phyloP scores from a whole-genome alignment of 106 monocot species.

The Allium fistulosum region DNA sequence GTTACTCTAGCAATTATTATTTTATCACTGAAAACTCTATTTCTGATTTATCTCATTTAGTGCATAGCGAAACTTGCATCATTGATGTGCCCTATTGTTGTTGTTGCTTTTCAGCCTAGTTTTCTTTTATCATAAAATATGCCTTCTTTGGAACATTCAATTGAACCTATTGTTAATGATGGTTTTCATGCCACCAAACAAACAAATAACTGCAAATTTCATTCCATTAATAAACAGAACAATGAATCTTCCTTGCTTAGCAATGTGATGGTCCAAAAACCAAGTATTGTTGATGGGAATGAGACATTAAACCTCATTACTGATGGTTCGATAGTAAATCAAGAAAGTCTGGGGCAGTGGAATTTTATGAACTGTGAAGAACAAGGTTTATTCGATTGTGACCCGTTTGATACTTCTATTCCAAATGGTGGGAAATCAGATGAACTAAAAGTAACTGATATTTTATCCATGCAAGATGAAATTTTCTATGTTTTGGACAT shows the following conservation, averaged over 20 bases:
- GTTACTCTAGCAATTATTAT: background rate
- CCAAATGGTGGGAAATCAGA: conserved; percentile 12
- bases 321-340: conserved; percentile 18
- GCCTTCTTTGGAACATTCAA: conserved; percentile 12
- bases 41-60: background rate
- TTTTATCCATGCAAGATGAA: conserved; percentile 8
- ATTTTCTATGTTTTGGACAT: conserved; percentile 54
- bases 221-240: conserved; percentile 9
- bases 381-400: conserved; percentile 14
- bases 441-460: conserved; percentile 1
- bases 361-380: conserved; percentile 27
- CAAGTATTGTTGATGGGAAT: conserved; percentile 5
- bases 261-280: conserved; percentile 3
- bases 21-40: background rate
- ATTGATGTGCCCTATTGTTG: too few species aligned
- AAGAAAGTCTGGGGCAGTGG: conserved; percentile 41
- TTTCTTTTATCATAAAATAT: background rate
- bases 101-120: background rate
- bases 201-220: conserved; percentile 7
- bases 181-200: conserved; percentile 19
- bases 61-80: too few species aligned
- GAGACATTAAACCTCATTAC: background rate
- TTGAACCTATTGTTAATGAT: conserved; percentile 1
- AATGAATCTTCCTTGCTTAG: conserved; percentile 1
- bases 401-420: conserved; percentile 7